Base-by-base conservation (phyloP, 129 eudicot genomes). In the Tagetes patula region DNA sequence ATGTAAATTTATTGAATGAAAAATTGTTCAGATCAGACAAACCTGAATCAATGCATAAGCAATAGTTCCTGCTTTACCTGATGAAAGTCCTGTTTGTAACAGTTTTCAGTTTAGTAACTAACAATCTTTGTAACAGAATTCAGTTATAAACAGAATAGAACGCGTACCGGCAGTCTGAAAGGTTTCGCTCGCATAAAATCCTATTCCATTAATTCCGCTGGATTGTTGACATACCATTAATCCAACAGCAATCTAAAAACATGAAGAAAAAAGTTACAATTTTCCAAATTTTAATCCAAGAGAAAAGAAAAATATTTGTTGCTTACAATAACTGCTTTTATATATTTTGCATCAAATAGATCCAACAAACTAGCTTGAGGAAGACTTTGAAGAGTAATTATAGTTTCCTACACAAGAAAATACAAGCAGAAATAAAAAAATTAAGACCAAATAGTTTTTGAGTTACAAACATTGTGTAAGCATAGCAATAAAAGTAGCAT, bases 191-290 rank as follows among this genome's bases (percentile, higher is more conserved):
- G 85, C 85, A 72, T 92, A 92, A 79, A 92, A 92, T 75, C 96
- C 95, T 38, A 92, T 81, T 66, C 94, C 98, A 65, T 92, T 92
- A 73, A 89, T 87, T 53, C 98, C 98, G 66, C 88, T 86, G 33
- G 89, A 73, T 81, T 92, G 98, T 77, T 92, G 98, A 69, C 89
- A 92, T 31, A 84, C 73, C 98, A 92, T 92, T 73, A 92, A 73
- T 77, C 98, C 98, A 5, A 87, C 95, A 75, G 89, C 98, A 85
- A 92, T 85, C 98, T 92, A 69, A 46, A 46, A 84, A 58, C 67
- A 81, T 49, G 62, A 66, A 9, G n/a, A 13, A 34, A 52, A 9
- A 60, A 60, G 2, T 46, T 4, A 43, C 34, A 6, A 3, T 32
- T 63, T 33, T 27, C 3, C 0, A 39, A n/a, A 36, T 14, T 32